Evolutionary conservation across 805 yeast species (phyloP), one percentile per base, ranked within the genome.

Genomic region (Zygosaccharomyces kombuchaensis): DNA sequence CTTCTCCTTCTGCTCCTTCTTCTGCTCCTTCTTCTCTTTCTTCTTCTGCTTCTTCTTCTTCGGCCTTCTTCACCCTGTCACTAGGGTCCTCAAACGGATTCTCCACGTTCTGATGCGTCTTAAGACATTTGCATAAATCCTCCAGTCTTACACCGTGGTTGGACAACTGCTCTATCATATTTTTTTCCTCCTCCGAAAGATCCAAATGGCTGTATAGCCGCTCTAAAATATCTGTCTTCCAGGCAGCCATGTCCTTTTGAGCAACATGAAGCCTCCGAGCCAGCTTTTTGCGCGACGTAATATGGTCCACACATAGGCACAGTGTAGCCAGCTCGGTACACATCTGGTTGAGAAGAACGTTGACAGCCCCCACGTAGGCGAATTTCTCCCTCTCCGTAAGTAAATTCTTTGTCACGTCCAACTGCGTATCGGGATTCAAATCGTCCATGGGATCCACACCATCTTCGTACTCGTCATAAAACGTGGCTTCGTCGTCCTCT

Each of bases 331-430:
- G 66, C n/a, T 80, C 81, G 0, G 87, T 77, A 14, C 95, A 95
- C 84, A 89, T 80, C 16, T 85, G 86, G 19, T 84, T 86, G 43
- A 82, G 76, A 5, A 84, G 74, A 29, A 93, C 75, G 54, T 86
- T 84, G 7, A 84, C 81, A 8, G 91, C 73, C 0, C 96, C 98
- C 6, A 86, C 85, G 60, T 93, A 93, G 2, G 98, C 98, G 50
- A 90, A 83, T 57, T 87, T 83, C 63, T 93, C 96, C 12, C 84
- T 72, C 13, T 88, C 98, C 6, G 81, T 74, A 12, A 93, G 73
- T 78, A 93, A 77, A 19, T 80, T 77, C 61, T 82, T 87, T 4
- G 97, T 93, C 1, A 91, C 77, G 44, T 79, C 78, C 52, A 93
- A 69, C 46, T 90, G 95, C 40, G 57, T 53, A 16, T 60, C 63